Evolutionary conservation across 2,329 filamentous ascomycete species (phyloP).

Genomic region (Colletotrichum shisoi): DNA sequence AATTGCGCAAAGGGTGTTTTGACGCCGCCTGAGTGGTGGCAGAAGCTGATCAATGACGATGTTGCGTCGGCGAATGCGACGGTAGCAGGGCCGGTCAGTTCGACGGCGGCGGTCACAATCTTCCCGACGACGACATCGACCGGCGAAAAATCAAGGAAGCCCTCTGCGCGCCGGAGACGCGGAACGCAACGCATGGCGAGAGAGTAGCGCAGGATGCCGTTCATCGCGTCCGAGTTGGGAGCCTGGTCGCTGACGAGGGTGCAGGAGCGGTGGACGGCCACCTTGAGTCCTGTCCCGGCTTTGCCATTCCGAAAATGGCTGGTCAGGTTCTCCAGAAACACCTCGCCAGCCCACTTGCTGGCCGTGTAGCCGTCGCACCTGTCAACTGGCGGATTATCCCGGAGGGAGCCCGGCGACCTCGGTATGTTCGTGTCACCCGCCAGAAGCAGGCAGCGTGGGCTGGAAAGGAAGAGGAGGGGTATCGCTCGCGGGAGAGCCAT

Average conservation of each 20-base stretch:
- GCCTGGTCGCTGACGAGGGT: constrained; percentile 8
- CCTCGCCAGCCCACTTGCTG: constrained; percentile 49
- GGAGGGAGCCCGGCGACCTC: too few species aligned
- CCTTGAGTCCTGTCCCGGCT: constrained; percentile 28
- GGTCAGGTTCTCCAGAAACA: constrained; percentile 43
- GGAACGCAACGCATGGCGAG: constrained; percentile 1
- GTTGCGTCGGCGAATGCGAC: not conserved
- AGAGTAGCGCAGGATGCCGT: not conserved
- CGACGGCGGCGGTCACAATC: not conserved
- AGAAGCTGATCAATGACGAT: not conserved
- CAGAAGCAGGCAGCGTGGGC: too few species aligned
- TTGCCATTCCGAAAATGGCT: not conserved
- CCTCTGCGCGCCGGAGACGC: not conserved
- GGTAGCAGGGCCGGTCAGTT: not conserved
- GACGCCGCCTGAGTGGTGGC: constrained; percentile 37
- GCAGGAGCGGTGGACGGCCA: constrained; percentile 42
- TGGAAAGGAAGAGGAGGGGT: too few species aligned
- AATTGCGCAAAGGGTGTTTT: constrained; percentile 35
- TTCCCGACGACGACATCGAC: not conserved
- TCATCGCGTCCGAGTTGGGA: constrained; percentile 8
- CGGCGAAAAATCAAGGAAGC: constrained; percentile 6
- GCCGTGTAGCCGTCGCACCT: constrained; percentile 46
- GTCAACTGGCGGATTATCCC: constrained; percentile 38
- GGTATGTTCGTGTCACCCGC: too few species aligned
- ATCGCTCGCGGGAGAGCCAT: too few species aligned